Evolutionary conservation across 2,329 filamentous ascomycete genomes (phyloP).

Genomic region (Hortaea werneckii): DNA sequence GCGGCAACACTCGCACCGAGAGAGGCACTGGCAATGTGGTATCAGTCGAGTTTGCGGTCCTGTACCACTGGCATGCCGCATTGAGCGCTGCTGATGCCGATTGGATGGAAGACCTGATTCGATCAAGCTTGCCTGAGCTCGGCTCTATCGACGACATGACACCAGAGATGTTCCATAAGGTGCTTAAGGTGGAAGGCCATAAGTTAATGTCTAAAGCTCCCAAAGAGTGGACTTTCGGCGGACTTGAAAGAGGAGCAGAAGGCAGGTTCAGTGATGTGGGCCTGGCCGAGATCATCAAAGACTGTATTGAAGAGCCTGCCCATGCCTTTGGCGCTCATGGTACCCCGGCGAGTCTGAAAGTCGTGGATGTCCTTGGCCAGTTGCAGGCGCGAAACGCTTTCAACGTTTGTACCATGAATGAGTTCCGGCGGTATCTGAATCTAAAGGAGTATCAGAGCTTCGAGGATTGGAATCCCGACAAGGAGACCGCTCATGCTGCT

Average conservation of each 20-base stretch:
- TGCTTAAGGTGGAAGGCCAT: slow-evolving; percentile 30
- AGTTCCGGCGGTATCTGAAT: slow-evolving; percentile 31
- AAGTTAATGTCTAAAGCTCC: slow-evolving; percentile 26
- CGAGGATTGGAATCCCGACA: slow-evolving; percentile 27
- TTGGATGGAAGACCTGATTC: slow-evolving; percentile 36
- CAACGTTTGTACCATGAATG: slow-evolving; percentile 44
- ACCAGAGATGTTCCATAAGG: slow-evolving; percentile 32
- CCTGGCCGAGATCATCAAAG: slow-evolving; percentile 36
- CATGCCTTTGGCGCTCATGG: slow-evolving; percentile 43
- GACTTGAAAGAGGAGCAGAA: slow-evolving; percentile 30
- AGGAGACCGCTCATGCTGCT: slow-evolving; percentile 26
- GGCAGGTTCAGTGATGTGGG: slow-evolving; percentile 36
- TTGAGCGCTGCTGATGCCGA: slow-evolving; percentile 35
- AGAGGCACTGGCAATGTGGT: slow-evolving; percentile 36
- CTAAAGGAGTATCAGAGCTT: slow-evolving; percentile 28
- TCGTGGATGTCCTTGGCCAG: slow-evolving; percentile 40
- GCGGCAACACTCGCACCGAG: slow-evolving; percentile 30
- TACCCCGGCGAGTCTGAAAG: slow-evolving; percentile 36
- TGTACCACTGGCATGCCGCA: slow-evolving; percentile 40
- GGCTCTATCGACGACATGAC: slow-evolving; percentile 35
- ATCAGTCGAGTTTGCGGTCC: slow-evolving; percentile 37
- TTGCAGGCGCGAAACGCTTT: slow-evolving; percentile 37
- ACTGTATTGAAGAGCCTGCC: slow-evolving; percentile 39
- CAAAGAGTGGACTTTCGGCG: slow-evolving; percentile 33
- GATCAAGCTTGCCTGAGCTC: slow-evolving; percentile 27